Base-by-base conservation (phyloP, 163 green algal species). In the Scenedesmus sp. region DNA sequence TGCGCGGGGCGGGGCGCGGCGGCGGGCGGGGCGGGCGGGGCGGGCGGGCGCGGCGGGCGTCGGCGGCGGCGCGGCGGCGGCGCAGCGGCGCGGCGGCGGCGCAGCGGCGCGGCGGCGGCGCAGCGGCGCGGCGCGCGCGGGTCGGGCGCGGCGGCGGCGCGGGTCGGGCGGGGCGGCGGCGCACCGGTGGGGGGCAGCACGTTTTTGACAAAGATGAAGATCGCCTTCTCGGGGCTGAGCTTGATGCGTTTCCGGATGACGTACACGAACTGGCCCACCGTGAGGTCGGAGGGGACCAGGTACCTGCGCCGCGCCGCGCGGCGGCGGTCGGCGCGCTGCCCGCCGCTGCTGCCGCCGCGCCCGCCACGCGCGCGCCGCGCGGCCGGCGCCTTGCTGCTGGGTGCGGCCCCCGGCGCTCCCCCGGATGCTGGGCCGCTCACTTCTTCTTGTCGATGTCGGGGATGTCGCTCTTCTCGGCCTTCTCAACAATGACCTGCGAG, bases 401-500 rank as follows among this genome's bases (percentile, higher is more conserved):
- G n/a, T n/a, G n/a, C n/a, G n/a, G n/a, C n/a, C n/a, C n/a, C n/a
- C n/a, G n/a, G n/a, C n/a, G n/a, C n/a, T n/a, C n/a, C n/a, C n/a
- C n/a, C n/a, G n/a, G n/a, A n/a, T n/a, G 39, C 39, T 47, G 7
- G 6, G 39, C 39, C 10, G 72, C 86, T 87, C 63, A 98, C 96
- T 99, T 99, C 83, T 99, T 99, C 93, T 99, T 99, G 89, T 99
- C 96, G 51, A 99, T 99, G 75, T 98, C 94, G n/a, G 96, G 94
- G 54, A 99, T 98, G 74, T 99, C 93, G 70, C 89, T 98, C 64
- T 92, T 94, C 70, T 96, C 91, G 1, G 96, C 93, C 76, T 97
- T 96, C 86, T 99, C 96, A 17, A 99, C 96, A 62, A 99, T 99
- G 10, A 99, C 95, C 95, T 99, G 88, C 69, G 64, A 24, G 36